These are phyloP conservation scores for Ustilago curta DNA, from an alignment of 1,284 basidiomycete genomes.

Conservation along the genomic window DNA sequence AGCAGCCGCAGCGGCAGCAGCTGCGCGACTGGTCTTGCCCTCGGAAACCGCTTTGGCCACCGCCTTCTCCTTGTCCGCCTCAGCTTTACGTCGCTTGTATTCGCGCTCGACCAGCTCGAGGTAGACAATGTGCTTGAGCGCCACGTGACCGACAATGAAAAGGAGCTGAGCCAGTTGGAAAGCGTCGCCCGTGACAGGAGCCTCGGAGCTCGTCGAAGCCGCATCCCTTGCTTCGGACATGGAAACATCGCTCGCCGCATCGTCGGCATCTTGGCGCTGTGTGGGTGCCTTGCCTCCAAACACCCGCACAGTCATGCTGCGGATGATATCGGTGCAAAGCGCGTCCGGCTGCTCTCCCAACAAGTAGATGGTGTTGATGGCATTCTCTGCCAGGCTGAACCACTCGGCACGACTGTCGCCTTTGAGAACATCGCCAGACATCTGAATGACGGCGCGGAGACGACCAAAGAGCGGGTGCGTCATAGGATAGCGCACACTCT, in stretches of 20 bases:
- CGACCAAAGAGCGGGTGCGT: constrained; percentile 86
- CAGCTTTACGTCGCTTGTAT: constrained; percentile 94
- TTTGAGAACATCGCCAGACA: constrained; percentile 39
- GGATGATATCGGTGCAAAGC: constrained; percentile 84
- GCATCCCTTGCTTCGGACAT: constrained; percentile 37
- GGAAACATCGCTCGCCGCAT: constrained; percentile 39
- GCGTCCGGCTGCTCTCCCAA: constrained; percentile 92
- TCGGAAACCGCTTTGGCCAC: constrained; percentile 54
- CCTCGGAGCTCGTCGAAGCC: constrained; percentile 19
- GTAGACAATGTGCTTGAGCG: constrained; percentile 96
- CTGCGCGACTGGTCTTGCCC: constrained; percentile 57
- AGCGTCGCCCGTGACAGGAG: constrained; percentile 69
- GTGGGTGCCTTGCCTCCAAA: constrained; percentile 72
- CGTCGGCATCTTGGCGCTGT: constrained; percentile 20
- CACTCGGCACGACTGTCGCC: constrained; percentile 65
- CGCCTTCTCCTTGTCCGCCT: constrained; percentile 74
- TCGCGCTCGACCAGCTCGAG: constrained; percentile 96
- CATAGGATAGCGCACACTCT: constrained; percentile 88
- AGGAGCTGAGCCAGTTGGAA: constrained; percentile 90
- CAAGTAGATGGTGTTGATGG: constrained; percentile 93
- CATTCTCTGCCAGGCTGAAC: constrained; percentile 95
- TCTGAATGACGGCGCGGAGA: constrained; percentile 76
- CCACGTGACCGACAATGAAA: constrained; percentile 94
- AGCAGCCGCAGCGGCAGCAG: constrained; percentile 66
- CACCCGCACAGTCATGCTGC: constrained; percentile 80